Percentiles rank a stretch among this genome's conserved stretches.
Conservation (phyloP, 2,329 filamentous ascomycete genomes). For the Iodosphaeria phyllophila region DNA sequence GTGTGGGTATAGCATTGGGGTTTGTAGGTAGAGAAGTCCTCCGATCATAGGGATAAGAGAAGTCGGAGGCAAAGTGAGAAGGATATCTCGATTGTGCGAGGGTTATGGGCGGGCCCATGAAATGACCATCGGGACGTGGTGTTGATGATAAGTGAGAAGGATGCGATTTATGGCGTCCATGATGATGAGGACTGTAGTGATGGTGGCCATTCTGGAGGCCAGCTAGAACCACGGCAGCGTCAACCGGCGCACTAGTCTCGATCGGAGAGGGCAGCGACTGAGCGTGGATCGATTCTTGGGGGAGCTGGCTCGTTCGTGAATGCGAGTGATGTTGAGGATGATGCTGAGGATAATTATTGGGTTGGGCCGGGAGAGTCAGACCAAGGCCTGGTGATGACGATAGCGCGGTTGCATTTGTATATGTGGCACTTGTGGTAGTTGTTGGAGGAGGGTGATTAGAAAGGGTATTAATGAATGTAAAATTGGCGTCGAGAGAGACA, state of each 20-base stretch:
- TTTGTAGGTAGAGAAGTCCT: conserved; percentile 22
- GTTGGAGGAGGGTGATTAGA: conserved; percentile 12
- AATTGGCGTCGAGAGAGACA: conserved; percentile 7
- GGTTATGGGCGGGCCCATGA: conserved; percentile 6
- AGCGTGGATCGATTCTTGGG: conserved; percentile 5
- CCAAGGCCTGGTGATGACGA: no score
- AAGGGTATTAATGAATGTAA: conserved; percentile 10
- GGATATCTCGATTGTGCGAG: conserved; percentile 5
- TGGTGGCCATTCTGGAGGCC: conserved; percentile 11
- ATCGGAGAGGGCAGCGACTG: no score
- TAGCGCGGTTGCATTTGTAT: conserved; percentile 6
- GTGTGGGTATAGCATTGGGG: conserved; percentile 15
- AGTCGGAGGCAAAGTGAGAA: not conserved
- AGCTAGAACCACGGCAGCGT: conserved; percentile 12
- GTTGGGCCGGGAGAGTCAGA: conserved; percentile 2
- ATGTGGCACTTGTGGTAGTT: conserved; percentile 10
- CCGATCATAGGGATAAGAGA: conserved; percentile 12
- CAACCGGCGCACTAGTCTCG: conserved; percentile 9
- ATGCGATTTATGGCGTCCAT: no score
- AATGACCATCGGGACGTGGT: conserved; percentile 4
- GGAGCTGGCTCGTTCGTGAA: no score
- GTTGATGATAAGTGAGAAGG: conserved; percentile 5
- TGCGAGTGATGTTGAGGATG: no score
- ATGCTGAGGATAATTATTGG: conserved; percentile 3
- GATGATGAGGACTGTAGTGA: no score